phyloP scores from a whole-genome alignment of 306 rosid species.

The Bauhinia variegata region DNA sequence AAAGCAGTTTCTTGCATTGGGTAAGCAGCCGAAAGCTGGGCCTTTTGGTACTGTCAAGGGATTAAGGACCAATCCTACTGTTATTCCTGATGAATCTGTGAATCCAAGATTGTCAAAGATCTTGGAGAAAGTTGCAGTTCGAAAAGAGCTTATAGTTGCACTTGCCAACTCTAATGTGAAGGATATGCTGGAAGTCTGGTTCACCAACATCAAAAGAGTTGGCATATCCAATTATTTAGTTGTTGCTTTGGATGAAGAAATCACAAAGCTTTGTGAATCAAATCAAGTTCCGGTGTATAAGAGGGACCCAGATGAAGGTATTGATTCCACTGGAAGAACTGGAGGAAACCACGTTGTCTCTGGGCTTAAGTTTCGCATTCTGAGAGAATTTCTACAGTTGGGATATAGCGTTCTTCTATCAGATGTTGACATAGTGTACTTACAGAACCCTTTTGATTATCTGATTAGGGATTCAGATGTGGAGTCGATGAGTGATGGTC shows the following conservation, averaged over 20 bases:
- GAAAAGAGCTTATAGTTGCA: slow-evolving; percentile 75
- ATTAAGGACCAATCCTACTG: slow-evolving; percentile 69
- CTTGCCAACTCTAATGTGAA: slow-evolving; percentile 87
- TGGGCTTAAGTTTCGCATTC: slow-evolving; percentile 70
- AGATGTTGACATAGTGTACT: slow-evolving; percentile 88
- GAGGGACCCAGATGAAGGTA: slow-evolving; percentile 68
- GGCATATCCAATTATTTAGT: slow-evolving; percentile 83
- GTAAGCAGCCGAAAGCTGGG: slow-evolving; percentile 72
- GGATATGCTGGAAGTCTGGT: slow-evolving; percentile 85
- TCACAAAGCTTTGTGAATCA: slow-evolving; percentile 52
- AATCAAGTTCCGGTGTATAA: slow-evolving; percentile 78
- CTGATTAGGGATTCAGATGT: slow-evolving; percentile 82
- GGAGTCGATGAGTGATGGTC: slow-evolving; percentile 96
- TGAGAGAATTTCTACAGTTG: slow-evolving; percentile 91
- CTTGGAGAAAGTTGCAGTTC: slow-evolving; percentile 72
- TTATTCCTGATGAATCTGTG: slow-evolving; percentile 80
- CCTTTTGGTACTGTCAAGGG: slow-evolving; percentile 84
- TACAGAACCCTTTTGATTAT: slow-evolving; percentile 82
- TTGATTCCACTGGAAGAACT: slow-evolving; percentile 59
- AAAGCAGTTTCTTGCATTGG: slow-evolving; percentile 75
- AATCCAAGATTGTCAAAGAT: slow-evolving; percentile 82
- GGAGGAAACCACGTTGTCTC: slow-evolving; percentile 92
- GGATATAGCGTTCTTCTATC: slow-evolving; percentile 91
- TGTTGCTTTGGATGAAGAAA: slow-evolving; percentile 75
- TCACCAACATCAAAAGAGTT: slow-evolving; percentile 70